Evolutionary conservation across 83 land plant genomes (phyloP).

Genomic region (Picea mariana): DNA sequence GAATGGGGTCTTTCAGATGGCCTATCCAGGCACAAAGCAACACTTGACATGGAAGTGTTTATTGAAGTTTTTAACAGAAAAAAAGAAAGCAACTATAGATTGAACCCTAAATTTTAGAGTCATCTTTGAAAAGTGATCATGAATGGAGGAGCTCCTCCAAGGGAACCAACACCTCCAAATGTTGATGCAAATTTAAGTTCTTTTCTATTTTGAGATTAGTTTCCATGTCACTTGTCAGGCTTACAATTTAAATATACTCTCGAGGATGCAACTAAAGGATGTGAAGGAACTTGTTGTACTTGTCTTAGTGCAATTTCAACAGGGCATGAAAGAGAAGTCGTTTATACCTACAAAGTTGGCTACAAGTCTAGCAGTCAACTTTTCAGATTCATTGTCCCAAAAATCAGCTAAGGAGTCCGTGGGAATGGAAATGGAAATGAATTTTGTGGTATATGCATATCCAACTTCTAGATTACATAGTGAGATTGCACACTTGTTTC

Average conservation of each 20-base stretch:
- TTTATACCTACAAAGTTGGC: constrained; percentile 96
- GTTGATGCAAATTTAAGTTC: too few species aligned
- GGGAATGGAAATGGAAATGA: constrained; percentile 96
- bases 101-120: too few species aligned
- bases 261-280: constrained; percentile 46
- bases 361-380: constrained; percentile 81
- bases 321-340: constrained; percentile 97
- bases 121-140: too few species aligned
- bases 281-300: constrained; percentile 82
- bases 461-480: constrained; percentile 88
- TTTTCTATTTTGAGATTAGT: too few species aligned
- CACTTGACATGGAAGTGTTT: too few species aligned
- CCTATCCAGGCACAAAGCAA: too few species aligned
- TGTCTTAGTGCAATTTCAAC: constrained; percentile 81
- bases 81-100: too few species aligned
- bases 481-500: constrained; percentile 82
- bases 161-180: too few species aligned
- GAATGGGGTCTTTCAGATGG: too few species aligned
- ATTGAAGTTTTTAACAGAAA: too few species aligned
- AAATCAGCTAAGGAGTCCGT: constrained; percentile 91
- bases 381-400: constrained; percentile 72
- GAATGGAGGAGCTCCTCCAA: too few species aligned
- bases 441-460: constrained; percentile 91
- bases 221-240: constrained; percentile 40
- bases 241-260: constrained; percentile 67